Evolutionary conservation across 2,329 filamentous ascomycete genomes (phyloP), one percentile per base, ranked within the genome.

Genomic region (Hymenoscyphus fraxineus): DNA sequence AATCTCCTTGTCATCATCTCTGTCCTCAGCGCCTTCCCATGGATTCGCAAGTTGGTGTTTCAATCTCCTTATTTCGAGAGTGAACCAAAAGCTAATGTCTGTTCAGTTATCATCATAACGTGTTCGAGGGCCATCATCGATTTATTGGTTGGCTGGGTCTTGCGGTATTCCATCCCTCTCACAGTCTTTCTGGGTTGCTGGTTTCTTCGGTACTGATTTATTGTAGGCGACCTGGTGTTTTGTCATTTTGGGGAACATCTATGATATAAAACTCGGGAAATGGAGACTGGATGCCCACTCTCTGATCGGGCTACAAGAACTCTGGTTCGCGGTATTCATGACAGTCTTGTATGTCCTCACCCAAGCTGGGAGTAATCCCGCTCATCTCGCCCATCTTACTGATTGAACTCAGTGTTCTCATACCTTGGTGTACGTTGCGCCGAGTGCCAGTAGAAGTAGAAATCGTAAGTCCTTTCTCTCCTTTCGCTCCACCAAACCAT

Each of bases 311-410:
- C 72, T 70, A 15, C 77, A 78, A 64, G 77, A 78, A 66, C 65
- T 78, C n/a, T 79, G 77, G 77, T 78, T 79, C 63, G 76, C 77
- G 13, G 73, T 76, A 1, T 78, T 78, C 65, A 78, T 79, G 73
- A 78, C 77, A 6, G 65, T 78, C 44, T 78, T 78, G 77, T 78
- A 70, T 3, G 74, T 65, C 40, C 51, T 40, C 6, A 27, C 47
- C 55, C 1, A 38, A 12, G 2, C 16, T 5, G 9, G 6, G 6
- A 6, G 9, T 27, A 64, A 1, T 41, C n/a, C 27, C 31, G 2
- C 55, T 7, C 6, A 39, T 38, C 27, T 60, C 54, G 63, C 72
- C 6, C 6, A 39, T 38, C 27, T 60, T 56, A 62, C 72, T 74
- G 13, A 75, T 68, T 41, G 1, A n/a, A 3, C 47, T 47, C 39